Conservation (phyloP, 208 protist species). For the Acanthamoeba sp. region DNA sequence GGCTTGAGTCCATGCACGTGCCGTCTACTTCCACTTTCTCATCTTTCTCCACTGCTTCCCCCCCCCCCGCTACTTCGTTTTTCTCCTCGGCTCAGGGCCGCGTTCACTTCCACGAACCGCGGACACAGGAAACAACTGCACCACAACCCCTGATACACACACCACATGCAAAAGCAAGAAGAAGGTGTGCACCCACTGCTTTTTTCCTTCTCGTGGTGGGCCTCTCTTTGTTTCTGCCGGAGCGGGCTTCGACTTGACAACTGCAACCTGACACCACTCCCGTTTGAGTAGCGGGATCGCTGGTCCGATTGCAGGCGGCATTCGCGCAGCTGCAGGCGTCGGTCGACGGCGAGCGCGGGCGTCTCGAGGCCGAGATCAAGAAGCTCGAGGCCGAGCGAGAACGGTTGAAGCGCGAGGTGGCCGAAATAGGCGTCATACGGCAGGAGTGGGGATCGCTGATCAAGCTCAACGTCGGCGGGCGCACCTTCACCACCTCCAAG, state of each 20-base stretch:
- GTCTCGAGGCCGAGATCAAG: not conserved
- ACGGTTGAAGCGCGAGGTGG: conserved; percentile 23
- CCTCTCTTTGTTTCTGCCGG: not conserved
- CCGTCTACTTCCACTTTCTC: too few relatives aligned
- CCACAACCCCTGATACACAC: too few relatives aligned
- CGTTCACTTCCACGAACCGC: too few relatives aligned
- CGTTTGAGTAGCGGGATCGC: not conserved
- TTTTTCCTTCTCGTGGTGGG: not conserved
- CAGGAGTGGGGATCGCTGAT: not conserved
- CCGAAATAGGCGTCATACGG: not conserved
- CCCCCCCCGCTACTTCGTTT: too few relatives aligned
- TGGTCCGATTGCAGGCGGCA: not conserved
- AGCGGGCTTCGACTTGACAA: too few relatives aligned
- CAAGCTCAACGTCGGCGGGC: conserved; percentile 52
- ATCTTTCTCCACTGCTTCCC: too few relatives aligned
- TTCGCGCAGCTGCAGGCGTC: not conserved
- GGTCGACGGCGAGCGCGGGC: not conserved
- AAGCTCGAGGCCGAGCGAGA: not conserved
- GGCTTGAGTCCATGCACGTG: too few relatives aligned
- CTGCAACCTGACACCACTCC: too few relatives aligned
- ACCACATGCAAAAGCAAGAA: not conserved
- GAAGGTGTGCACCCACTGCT: not conserved
- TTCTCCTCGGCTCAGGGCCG: too few relatives aligned
- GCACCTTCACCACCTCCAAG: conserved; percentile 55
- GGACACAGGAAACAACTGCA: too few relatives aligned